phyloP scores from a whole-genome alignment of 2,329 filamentous ascomycete genomes.

The Penicillium sp. region DNA sequence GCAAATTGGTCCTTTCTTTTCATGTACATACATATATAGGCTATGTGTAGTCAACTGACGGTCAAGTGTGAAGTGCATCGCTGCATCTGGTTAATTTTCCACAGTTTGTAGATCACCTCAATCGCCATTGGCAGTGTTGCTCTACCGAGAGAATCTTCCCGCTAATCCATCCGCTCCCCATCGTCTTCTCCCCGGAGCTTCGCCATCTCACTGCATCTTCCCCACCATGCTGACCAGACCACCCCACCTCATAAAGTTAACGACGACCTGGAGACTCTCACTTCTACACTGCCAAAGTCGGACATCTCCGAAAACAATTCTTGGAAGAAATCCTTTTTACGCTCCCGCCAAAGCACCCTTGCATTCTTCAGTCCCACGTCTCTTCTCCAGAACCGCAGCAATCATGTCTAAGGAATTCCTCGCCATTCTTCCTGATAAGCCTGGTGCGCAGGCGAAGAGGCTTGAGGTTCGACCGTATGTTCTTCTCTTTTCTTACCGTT shows the following conservation, averaged over 20 bases:
- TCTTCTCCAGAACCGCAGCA: conserved; percentile 28
- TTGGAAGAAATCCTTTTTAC: background rate
- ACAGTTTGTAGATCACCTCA: background rate
- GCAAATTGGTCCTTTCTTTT: conserved; percentile 18
- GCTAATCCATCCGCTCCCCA: background rate
- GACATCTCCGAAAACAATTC: background rate
- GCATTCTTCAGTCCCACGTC: conserved; percentile 13
- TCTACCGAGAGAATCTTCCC: background rate
- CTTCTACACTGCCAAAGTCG: background rate
- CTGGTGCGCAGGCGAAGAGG: conserved; percentile 64
- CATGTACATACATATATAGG: conserved; percentile 28
- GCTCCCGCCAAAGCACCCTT: background rate
- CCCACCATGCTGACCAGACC: conserved; percentile 12
- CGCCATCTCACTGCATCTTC: conserved; percentile 8
- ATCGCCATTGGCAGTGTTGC: background rate
- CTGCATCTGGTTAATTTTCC: background rate
- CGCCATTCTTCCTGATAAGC: conserved; percentile 70
- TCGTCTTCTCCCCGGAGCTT: conserved; percentile 1
- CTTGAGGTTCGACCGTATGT: conserved; percentile 52
- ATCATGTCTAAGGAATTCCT: conserved; percentile 64
- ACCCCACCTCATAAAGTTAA: conserved; percentile 10
- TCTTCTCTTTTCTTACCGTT: conserved; percentile 1
- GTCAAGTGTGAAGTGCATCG: conserved; percentile 12
- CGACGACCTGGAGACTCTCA: background rate
- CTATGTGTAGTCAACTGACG: conserved; percentile 23